Evolutionary conservation across 2,329 filamentous ascomycete species (phyloP).

Genomic region (Atkinsonella hypoxylon): DNA sequence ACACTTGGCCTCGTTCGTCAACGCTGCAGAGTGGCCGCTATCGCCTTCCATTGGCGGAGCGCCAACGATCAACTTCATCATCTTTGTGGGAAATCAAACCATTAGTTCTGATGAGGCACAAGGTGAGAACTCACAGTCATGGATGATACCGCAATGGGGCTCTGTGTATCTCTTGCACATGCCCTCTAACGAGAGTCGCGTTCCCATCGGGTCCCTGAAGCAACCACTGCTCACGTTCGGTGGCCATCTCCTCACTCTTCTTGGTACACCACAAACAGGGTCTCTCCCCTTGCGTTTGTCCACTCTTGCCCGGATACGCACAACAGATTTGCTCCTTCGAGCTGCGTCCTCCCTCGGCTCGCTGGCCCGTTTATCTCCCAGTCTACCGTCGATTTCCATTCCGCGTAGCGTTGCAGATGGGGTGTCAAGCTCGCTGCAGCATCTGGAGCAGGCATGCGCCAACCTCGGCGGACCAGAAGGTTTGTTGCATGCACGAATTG

Average conservation of each 20-base stretch:
- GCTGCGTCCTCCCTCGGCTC: slow-evolving; percentile 92
- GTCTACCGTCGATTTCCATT: slow-evolving; percentile 82
- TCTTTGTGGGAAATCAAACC: slow-evolving; percentile 74
- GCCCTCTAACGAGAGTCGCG: slow-evolving; percentile 30
- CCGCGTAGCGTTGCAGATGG: slow-evolving; percentile 77
- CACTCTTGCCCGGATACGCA: slow-evolving; percentile 73
- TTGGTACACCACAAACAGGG: slow-evolving; percentile 72
- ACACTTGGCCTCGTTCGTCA: slow-evolving; percentile 88
- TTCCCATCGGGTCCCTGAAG: slow-evolving; percentile 56
- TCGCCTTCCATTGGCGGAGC: slow-evolving; percentile 87
- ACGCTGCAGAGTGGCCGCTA: slow-evolving; percentile 93
- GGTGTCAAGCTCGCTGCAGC: slow-evolving; percentile 65
- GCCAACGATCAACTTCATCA: slow-evolving; percentile 90
- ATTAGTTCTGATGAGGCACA: slow-evolving; percentile 38
- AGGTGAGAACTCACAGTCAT: slow-evolving; percentile 47
- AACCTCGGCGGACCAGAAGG: slow-evolving; percentile 55
- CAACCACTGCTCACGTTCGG: slow-evolving; percentile 83
- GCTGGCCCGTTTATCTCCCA: slow-evolving; percentile 70
- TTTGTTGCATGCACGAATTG: slow-evolving; percentile 68
- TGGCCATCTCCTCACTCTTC: slow-evolving; percentile 74
- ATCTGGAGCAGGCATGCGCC: slow-evolving; percentile 66
- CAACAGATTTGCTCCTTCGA: slow-evolving; percentile 73
- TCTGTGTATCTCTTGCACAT: slow-evolving; percentile 48
- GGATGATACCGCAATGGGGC: slow-evolving; percentile 96
- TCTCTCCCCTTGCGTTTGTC: slow-evolving; percentile 78